Base-by-base conservation (phyloP, 2,329 filamentous ascomycete species). In the Bimuria novae-zelandiae region DNA sequence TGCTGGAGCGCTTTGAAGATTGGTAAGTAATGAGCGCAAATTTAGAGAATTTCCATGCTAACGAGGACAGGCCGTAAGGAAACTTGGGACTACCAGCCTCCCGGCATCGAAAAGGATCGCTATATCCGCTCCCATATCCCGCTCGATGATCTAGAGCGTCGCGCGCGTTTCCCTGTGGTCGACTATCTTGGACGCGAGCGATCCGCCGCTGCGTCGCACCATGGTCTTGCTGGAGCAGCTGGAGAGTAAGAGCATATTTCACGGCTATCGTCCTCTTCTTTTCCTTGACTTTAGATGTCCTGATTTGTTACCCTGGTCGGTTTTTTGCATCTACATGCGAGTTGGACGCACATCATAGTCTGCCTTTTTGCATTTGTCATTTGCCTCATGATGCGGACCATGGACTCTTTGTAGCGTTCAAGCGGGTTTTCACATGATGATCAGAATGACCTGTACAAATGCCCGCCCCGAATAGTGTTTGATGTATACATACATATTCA, bases 51-150 rank as follows among this genome's bases (percentile, higher is more conserved):
- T 35, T 7, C 23, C 33, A 41, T 17, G 41, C 57, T 64, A 43
- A 64, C 45, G 27, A 14, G n/a, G 2, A 27, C 36, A 62, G 63
- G 66, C 25, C 64, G 62, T 14, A 62, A 64, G 46, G 89, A 89
- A 33, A 84, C 86, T 69, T 97, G 92, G 92, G 92, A 97, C 74
- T 89, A 88, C 75, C 84, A 92, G 76, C 91, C 91, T 0, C 76
- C 81, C 3, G 85, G 89, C 60, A 84, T 90, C 65, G 89, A 87
- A 22, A 78, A 81, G 42, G 79, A 84, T 60, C 89, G 88, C 80
- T 86, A 77, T 75, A 95, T 97, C 65, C 89, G 92, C 51, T 90
- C 87, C 29, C 88, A 89, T 69, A 88, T 92, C 63, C 86, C 89
- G 16, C 83, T 94, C 1, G 90, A 94, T 67, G 88, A 92, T 51